Conservation (phyloP, 768 basidiomycete species). For the Grammothele lineata region DNA sequence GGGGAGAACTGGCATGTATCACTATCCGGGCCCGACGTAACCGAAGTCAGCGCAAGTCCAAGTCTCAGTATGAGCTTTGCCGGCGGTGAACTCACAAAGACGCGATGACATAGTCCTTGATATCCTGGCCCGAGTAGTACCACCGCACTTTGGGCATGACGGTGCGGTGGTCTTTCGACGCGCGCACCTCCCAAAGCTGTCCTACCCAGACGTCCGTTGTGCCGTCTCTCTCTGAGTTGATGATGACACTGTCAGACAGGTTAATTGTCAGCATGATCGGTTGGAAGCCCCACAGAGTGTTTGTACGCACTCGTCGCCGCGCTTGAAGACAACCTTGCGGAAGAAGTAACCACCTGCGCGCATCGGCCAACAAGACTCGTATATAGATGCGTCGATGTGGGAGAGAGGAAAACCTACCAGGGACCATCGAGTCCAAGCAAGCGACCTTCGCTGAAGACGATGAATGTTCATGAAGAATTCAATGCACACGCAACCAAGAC, state of each 20-base stretch:
- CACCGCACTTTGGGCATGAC: slow-evolving; percentile 11
- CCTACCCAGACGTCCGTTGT: slow-evolving; percentile 14
- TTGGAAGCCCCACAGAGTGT: neutral
- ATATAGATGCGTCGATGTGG: neutral
- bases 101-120: slow-evolving; percentile 1
- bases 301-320: slow-evolving; percentile 17
- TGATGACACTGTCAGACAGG: slow-evolving; percentile 1
- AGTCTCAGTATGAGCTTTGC: no score
- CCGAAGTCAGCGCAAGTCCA: neutral
- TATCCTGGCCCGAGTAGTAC: slow-evolving; percentile 16
- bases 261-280: neutral
- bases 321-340: neutral
- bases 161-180: neutral
- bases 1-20: slow-evolving; percentile 5
- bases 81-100: slow-evolving; percentile 9
- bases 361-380: no score
- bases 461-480: no score
- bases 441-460: neutral
- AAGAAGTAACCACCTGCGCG: neutral
- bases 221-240: slow-evolving; percentile 6
- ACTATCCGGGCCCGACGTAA: no score
- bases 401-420: neutral
- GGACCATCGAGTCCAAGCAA: neutral
- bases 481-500: no score
- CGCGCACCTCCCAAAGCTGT: slow-evolving; percentile 4